Evolutionary conservation across 805 yeast genomes (phyloP), one percentile per base, ranked within the genome.

Genomic region (Barnettozyma californica): DNA sequence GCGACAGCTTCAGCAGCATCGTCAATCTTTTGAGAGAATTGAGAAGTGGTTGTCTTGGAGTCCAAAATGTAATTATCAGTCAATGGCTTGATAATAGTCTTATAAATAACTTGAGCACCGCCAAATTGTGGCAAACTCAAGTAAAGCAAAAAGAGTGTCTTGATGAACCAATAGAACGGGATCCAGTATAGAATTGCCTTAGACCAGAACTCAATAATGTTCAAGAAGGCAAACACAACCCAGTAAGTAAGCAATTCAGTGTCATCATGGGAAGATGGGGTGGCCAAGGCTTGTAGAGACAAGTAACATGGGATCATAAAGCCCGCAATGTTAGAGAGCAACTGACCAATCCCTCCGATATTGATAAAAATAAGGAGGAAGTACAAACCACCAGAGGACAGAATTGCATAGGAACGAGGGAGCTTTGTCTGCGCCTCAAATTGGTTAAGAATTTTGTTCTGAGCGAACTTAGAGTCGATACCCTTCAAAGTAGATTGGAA

Each of bases 191-290:
- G 76, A 60, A 94, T 84, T 34, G 97, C 85, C 62, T 82, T 80
- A 47, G 96, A 83, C 98, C 97, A 94, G 78, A 89, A 94, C 74
- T 94, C 99, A 61, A 89, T 66, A 46, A 94, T 91, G 67, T 83
- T 88, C 73, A 94, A 80, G 60, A 83, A 82, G 14, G 97, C 96
- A 65, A 87, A 94, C n/a, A 94, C 96, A 50, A 94, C 97, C 99
- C 99, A 94, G 76, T 94, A 94, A 13, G 97, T 87, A 63, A 94
- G 78, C 65, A 87, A 80, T 66, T 85, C 84, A 42, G 94, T 82
- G 69, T 94, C 99, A 67, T 92, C 97, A 39, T 71, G 69, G 38
- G 81, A 69, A 16, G 77, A 63, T 9, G 80, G 55, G 20, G 96
- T 85, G 67, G 82, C 86, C 56, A 94, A 75, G 20, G 99, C 98